phyloP scores from a whole-genome alignment of 106 monocot species.

The Dendrobium chrysotoxum region DNA sequence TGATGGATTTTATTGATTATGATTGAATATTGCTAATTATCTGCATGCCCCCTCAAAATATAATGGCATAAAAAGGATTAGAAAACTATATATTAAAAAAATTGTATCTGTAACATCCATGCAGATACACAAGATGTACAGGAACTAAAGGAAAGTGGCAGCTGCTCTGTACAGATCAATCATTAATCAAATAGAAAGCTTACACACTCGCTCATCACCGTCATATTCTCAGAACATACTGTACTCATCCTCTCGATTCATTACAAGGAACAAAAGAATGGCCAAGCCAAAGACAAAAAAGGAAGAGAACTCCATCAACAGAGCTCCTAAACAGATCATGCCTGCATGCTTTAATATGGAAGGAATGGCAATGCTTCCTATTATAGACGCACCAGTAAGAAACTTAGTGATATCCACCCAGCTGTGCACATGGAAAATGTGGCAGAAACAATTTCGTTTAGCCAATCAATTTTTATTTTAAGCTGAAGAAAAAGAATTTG shows the following conservation, averaged over 20 bases:
- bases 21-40: too few species aligned
- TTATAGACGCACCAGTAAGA: conserved; percentile 73
- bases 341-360: conserved; percentile 81
- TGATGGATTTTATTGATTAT: too few species aligned
- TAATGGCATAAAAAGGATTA: too few species aligned
- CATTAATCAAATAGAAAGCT: neutral
- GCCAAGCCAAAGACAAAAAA: conserved; percentile 58
- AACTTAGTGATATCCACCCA: conserved; percentile 79
- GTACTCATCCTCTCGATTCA: conserved; percentile 48
- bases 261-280: conserved; percentile 48
- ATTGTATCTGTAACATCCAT: too few species aligned
- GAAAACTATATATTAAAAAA: too few species aligned
- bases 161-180: neutral
- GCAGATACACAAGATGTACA: neutral
- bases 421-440: conserved; percentile 9
- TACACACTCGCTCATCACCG: neutral
- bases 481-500: too few species aligned
- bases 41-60: too few species aligned
- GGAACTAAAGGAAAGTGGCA: neutral
- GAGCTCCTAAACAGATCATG: conserved; percentile 81
- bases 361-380: conserved; percentile 94
- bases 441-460: neutral
- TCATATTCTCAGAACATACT: conserved; percentile 30
- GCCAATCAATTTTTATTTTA: neutral
- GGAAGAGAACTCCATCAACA: conserved; percentile 85